Base-by-base conservation (phyloP, 148 eudicot species). In the Talinum fruticosum region DNA sequence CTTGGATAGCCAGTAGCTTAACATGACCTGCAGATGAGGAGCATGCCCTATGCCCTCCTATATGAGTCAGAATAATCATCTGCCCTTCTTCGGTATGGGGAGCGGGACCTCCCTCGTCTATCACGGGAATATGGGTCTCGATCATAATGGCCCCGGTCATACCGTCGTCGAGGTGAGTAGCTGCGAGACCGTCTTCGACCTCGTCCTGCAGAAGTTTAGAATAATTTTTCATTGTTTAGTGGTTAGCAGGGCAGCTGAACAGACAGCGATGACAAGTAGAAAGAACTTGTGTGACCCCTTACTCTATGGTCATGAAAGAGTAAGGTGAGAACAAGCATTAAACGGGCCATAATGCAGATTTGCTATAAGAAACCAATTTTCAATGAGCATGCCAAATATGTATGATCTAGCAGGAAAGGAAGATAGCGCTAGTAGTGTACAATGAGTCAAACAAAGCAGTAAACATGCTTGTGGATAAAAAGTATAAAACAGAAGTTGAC, bases 41-140 rank as follows among this genome's bases (percentile, higher is more conserved):
- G 15, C 83, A 64, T 62, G 78, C 79, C 72, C 84, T 81, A 71
- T 69, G 88, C 85, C 91, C 91, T 88, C 76, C 88, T 80, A 36
- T 84, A 77, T 0, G 88, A 70, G 70, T 82, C 85, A 24, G 83
- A 66, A 66, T 78, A 75, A 75, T 81, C 75, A 71, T 85, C 85
- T 3, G 82, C 76, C 84, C 88, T 90, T 78, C 92, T 80, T 29
- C 86, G 83, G 69, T 83, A 73, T 15, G 91, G 90, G 70, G 88
- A 83, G 73, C 81, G 84, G 16, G 88, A 80, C 79, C 87, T 77
- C 33, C 80, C 86, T 62, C 89, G 81, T 26, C 80, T 83, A 38
- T 85, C 87, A 69, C 83, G 75, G 18, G 84, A 79, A 82, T 81
- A 80, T 35, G 84, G 90, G 76, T 82, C 87, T 85, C 91, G 86